These are phyloP conservation scores for Fonsecaea pedrosoi DNA, from an alignment of 2,329 filamentous ascomycete species.

Conservation along the genomic window DNA sequence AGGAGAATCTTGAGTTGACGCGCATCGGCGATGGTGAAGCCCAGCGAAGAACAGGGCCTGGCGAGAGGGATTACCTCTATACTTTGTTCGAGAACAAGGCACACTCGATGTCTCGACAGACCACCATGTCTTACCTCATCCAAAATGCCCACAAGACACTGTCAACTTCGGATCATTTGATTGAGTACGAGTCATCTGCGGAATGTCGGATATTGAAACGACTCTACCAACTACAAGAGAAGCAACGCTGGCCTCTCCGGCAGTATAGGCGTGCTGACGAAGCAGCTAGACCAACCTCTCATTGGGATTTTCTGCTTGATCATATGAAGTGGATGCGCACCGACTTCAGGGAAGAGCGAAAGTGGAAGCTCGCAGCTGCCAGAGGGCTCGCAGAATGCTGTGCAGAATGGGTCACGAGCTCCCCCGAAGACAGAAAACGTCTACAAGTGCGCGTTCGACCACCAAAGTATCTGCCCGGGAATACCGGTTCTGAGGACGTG, in stretches of 20 bases:
- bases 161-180: slow-evolving; percentile 81
- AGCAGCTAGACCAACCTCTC: slow-evolving; percentile 75
- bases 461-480: slow-evolving; percentile 47
- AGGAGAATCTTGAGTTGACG: slow-evolving; percentile 48
- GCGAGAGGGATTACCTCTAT: slow-evolving; percentile 66
- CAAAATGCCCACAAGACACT: slow-evolving; percentile 87
- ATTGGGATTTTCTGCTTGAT: slow-evolving; percentile 84
- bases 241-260: slow-evolving; percentile 88
- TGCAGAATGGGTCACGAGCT: slow-evolving; percentile 77
- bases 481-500: slow-evolving; percentile 41
- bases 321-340: slow-evolving; percentile 99
- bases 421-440: slow-evolving; percentile 65
- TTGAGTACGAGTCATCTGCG: slow-evolving; percentile 83
- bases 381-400: slow-evolving; percentile 82
- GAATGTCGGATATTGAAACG: slow-evolving; percentile 84
- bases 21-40: slow-evolving; percentile 34
- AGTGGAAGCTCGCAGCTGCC: slow-evolving; percentile 87
- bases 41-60: slow-evolving; percentile 60
- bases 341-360: slow-evolving; percentile 90
- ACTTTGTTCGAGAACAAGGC: slow-evolving; percentile 68
- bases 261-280: slow-evolving; percentile 86
- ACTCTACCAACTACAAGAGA: slow-evolving; percentile 88
- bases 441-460: slow-evolving; percentile 72
- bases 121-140: slow-evolving; percentile 72
- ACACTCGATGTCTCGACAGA: slow-evolving; percentile 60